phyloP scores from a whole-genome alignment of 495 filamentous ascomycete genomes.

The Xylaria nigripes region DNA sequence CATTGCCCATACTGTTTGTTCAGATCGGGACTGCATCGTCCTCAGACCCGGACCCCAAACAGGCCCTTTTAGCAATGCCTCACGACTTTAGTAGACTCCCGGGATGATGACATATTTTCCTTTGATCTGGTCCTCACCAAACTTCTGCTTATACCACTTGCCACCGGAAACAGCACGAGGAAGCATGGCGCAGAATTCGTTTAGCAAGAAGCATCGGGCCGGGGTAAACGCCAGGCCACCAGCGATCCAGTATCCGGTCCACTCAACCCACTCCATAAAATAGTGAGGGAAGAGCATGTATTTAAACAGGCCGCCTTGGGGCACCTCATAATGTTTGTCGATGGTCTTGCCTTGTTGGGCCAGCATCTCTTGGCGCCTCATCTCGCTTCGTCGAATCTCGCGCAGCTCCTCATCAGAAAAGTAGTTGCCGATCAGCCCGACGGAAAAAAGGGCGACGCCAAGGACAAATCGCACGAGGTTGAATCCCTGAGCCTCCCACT shows the following conservation, averaged over 20 bases:
- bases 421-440: conserved; percentile 73
- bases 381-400: conserved; percentile 59
- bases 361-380: conserved; percentile 35
- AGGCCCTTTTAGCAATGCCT: background rate
- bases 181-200: conserved; percentile 83
- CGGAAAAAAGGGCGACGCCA: conserved; percentile 42
- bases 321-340: conserved; percentile 86
- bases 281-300: conserved; percentile 88
- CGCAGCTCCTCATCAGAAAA: conserved; percentile 73
- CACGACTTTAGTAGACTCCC: conserved; percentile 47
- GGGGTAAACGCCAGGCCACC: conserved; percentile 56
- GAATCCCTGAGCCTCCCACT: conserved; percentile 48
- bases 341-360: conserved; percentile 40
- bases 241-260: conserved; percentile 77
- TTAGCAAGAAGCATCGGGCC: conserved; percentile 71
- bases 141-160: conserved; percentile 81
- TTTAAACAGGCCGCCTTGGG: conserved; percentile 70
- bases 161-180: conserved; percentile 77
- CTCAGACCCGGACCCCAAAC: background rate
- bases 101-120: conserved; percentile 77
- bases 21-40: background rate
- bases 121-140: conserved; percentile 70
- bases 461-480: conserved; percentile 34
- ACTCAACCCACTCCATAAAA: conserved; percentile 92
- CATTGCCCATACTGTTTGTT: too few relatives aligned